Percentiles rank a stretch among this genome's conserved stretches.
phyloP scores from a whole-genome alignment of 768 basidiomycete genomes.

The Podaxis sp. region DNA sequence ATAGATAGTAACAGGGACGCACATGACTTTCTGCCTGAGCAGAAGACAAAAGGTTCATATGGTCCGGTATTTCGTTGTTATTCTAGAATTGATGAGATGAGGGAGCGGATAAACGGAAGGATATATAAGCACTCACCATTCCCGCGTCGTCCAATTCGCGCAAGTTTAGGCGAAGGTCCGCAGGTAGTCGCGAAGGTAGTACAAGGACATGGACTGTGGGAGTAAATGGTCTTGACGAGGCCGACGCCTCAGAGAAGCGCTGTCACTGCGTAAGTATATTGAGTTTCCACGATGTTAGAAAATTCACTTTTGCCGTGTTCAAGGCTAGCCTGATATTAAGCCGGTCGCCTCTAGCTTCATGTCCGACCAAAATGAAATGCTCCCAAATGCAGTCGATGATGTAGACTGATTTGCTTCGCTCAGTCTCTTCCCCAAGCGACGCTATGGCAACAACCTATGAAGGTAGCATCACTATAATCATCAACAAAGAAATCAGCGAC shows the following conservation, averaged over 20 bases:
- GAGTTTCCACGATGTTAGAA: neutral
- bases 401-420: conserved; percentile 46
- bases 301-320: conserved; percentile 47
- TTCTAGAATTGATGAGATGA: conserved; percentile 31
- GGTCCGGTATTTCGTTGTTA: conserved; percentile 55
- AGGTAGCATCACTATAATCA: neutral
- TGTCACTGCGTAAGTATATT: conserved; percentile 20
- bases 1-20: conserved; percentile 19
- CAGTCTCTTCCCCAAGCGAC: conserved; percentile 35
- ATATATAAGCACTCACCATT: conserved; percentile 39
- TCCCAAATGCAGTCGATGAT: conserved; percentile 79
- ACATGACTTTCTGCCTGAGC: conserved; percentile 60
- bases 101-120: conserved; percentile 3
- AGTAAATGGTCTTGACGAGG: conserved; percentile 55
- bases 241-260: conserved; percentile 50
- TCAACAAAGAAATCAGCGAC: neutral
- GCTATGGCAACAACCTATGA: conserved; percentile 44
- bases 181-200: conserved; percentile 69
- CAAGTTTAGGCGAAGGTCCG: conserved; percentile 63
- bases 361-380: conserved; percentile 69
- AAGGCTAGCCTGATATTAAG: conserved; percentile 61
- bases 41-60: conserved; percentile 71
- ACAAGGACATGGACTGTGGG: conserved; percentile 74
- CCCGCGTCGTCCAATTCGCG: conserved; percentile 64
- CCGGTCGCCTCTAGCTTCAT: conserved; percentile 56